Percentiles rank a stretch among this genome's conserved stretches.
These are phyloP conservation scores for Miscanthus sacchariflorus DNA, from an alignment of 202 grass and related monocot species.

Conservation along the genomic window DNA sequence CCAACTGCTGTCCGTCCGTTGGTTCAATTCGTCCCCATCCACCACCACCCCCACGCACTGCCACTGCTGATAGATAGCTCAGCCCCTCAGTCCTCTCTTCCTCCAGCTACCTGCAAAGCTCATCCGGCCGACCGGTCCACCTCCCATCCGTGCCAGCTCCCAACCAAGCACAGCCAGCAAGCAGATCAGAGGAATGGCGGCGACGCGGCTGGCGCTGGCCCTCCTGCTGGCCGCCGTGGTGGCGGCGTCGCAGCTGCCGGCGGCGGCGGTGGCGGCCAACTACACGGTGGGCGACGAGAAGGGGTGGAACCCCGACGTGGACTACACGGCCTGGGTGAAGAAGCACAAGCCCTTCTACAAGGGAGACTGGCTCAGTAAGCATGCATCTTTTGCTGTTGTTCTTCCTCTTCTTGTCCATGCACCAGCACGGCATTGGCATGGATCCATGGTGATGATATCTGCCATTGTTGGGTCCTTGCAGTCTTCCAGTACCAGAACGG, in stretches of 20 bases:
- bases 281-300: slow-evolving; percentile 89
- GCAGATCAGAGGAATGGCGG: neutral
- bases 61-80: no score
- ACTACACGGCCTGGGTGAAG: slow-evolving; percentile 94
- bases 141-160: neutral
- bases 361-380: slow-evolving; percentile 94
- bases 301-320: slow-evolving; percentile 93
- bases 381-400: no score
- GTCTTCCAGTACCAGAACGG: slow-evolving; percentile 94
- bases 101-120: neutral
- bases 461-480: neutral
- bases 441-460: no score
- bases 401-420: neutral
- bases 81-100: no score
- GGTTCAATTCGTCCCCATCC: no score
- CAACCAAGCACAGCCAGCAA: neutral
- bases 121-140: neutral
- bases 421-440: no score
- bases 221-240: neutral
- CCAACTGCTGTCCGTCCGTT: no score
- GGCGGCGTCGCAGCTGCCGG: slow-evolving; percentile 36
- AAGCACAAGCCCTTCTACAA: slow-evolving; percentile 95
- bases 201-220: slow-evolving; percentile 12
- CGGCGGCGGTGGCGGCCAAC: slow-evolving; percentile 53
- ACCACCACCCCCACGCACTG: no score